These are phyloP conservation scores for Monosporascus sp. DNA, from an alignment of 2,329 filamentous ascomycete genomes.

Conservation along the genomic window DNA sequence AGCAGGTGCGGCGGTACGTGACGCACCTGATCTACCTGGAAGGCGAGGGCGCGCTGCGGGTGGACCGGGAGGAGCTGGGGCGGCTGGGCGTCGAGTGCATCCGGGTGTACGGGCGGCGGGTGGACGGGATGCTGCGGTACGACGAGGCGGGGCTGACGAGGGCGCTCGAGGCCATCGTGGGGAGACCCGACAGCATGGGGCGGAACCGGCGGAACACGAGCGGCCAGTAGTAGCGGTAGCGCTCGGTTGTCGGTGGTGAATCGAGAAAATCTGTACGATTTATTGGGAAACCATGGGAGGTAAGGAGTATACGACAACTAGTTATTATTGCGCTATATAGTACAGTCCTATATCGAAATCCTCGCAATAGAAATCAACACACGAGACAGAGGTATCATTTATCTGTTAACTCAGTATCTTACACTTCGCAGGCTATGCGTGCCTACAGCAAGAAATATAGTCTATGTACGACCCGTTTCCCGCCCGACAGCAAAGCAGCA, in stretches of 20 bases:
- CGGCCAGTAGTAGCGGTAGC: constrained; percentile 10
- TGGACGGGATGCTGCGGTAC: constrained; percentile 56
- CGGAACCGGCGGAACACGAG: constrained; percentile 41
- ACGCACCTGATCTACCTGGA: constrained; percentile 81
- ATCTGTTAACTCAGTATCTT: background rate
- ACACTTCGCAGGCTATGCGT: background rate
- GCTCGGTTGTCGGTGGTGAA: background rate
- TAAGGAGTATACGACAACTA: too few species aligned
- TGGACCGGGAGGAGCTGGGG: constrained; percentile 61
- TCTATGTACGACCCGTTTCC: background rate
- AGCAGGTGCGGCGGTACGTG: constrained; percentile 60
- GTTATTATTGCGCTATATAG: too few species aligned
- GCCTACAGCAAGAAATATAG: background rate
- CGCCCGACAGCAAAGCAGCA: background rate
- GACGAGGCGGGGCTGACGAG: constrained; percentile 70
- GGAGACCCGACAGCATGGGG: constrained; percentile 42
- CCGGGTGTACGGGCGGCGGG: constrained; percentile 66
- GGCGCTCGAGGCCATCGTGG: constrained; percentile 72
- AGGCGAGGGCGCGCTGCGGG: constrained; percentile 60
- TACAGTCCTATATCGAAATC: too few species aligned
- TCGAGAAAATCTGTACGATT: too few species aligned
- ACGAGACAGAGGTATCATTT: background rate
- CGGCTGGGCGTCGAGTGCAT: constrained; percentile 71
- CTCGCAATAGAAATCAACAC: background rate
- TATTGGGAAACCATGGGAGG: too few species aligned